Evolutionary conservation across 352 stramenopile species (phyloP), one percentile per base, ranked within the genome.

Genomic region (Globisporangium solare): DNA sequence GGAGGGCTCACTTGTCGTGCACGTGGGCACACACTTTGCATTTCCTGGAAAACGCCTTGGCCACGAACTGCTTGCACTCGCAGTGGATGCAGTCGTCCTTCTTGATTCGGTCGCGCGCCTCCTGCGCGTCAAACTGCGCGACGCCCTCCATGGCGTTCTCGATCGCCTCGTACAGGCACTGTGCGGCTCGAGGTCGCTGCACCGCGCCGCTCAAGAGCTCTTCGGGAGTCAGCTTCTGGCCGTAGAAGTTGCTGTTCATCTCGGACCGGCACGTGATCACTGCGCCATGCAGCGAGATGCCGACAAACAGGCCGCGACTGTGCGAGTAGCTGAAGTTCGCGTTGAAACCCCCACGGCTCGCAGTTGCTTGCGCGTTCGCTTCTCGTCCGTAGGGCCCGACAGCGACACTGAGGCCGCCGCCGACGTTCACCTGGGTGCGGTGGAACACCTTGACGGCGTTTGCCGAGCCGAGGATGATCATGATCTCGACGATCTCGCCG

Each of bases 161-260:
- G 42, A 95, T 84, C 20, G 83, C 82, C 56, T 91, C 76, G 49
- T 95, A 92, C 21, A 95, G 67, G 45, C 74, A 84, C 59, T 89
- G 74, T 4, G 82, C 80, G 7, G 83, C 80, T 6, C 82, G 69
- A 14, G 86, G 86, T 17, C 62, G 80, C 11, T 68, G 61, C 17
- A 92, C 68, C 1, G 60, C 48, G 13, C 86, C 86, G 21, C 56
- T 81, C 51, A 95, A 60, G 56, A 95, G 92, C 50, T 87, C 76
- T 35, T 87, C 73, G 0, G 85, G 79, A n/a, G 79, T 88, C 12
- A 91, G 58, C 51, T 94, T 74, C 54, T 86, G 73, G 21, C 92
- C 92, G 67, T 98, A 98, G 68, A 98, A 98, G 41, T 96, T 97
- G 69, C 91, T 92, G 72, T 98, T 98, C 48, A 97, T 89, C 35